Evolutionary conservation across 1,284 basidiomycete genomes (phyloP).

Genomic region (Boletus semigastroideus): DNA sequence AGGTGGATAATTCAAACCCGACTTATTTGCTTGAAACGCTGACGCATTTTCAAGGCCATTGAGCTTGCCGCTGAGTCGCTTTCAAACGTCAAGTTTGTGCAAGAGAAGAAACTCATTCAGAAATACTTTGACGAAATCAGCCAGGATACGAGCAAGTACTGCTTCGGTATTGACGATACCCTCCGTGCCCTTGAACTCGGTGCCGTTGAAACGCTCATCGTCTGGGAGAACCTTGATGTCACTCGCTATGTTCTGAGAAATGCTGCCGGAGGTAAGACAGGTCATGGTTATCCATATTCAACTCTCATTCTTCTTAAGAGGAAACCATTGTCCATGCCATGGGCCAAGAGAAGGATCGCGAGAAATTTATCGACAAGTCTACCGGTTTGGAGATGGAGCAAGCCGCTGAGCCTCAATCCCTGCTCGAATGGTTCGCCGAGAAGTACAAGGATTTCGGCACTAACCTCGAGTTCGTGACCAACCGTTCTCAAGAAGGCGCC

Average conservation of each 20-base stretch:
- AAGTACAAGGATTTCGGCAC: conserved; percentile 98
- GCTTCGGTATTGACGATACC: conserved; percentile 97
- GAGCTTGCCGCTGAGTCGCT: conserved; percentile 95
- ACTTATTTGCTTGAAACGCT: background rate
- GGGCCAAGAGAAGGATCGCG: conserved; percentile 86
- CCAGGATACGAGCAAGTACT: conserved; percentile 96
- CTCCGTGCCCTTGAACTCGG: conserved; percentile 96
- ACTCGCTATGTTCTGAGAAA: conserved; percentile 86
- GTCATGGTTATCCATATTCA: background rate
- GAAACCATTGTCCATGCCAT: conserved; percentile 82
- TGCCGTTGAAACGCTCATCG: conserved; percentile 95
- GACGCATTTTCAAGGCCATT: conserved; percentile 68
- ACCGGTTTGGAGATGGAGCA: conserved; percentile 97
- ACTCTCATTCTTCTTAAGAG: conserved; percentile 46
- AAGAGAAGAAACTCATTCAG: conserved; percentile 97
- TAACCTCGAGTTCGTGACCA: conserved; percentile 87
- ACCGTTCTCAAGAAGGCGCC: conserved; percentile 93
- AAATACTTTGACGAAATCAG: conserved; percentile 99
- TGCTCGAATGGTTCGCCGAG: conserved; percentile 98
- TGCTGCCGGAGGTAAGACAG: conserved; percentile 75
- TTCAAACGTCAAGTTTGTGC: conserved; percentile 98
- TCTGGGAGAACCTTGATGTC: conserved; percentile 96
- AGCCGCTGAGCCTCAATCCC: conserved; percentile 70
- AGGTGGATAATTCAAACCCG: conserved; percentile 47
- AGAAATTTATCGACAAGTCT: conserved; percentile 93